Evolutionary conservation across 306 rosid species (phyloP), one percentile per base, ranked within the genome.

Genomic region (Rosa rugosa): DNA sequence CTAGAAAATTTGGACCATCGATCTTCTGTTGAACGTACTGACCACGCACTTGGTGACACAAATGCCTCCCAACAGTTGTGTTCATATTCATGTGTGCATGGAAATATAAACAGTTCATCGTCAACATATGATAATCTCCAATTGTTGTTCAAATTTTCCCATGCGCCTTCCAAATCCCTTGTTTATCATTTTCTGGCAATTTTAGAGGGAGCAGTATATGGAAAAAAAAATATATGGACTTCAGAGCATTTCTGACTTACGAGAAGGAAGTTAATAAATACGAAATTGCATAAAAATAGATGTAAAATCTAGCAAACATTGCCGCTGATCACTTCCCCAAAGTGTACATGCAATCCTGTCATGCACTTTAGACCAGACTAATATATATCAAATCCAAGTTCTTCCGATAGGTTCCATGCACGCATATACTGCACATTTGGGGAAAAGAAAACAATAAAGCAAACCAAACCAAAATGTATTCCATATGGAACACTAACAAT

Each of bases 261-360:
- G 68, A 77, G 11, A 50, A 49, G 31, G 50, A 47, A 11, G 34
- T 65, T 38, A 38, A 6, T 25, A 8, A 8, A 68, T 13, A 16
- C 63, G 45, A 79, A 71, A 65, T 11, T 11, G 16, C 0, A 10
- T 22, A 42, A 18, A 31, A 1, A 4, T 6, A 46, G 69, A 68
- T 2, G 72, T 42, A 31, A 68, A 20, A 9, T 63, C 38, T 56
- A 73, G 31, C 45, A 64, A 62, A 64, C n/a, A 75, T 85, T 94
- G 92, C 98, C 97, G 34, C 98, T 95, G 72, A 92, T 91, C 78
- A 92, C 96, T 90, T 89, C 93, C 67, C 99, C 90, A 82, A 94
- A 94, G 86, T 94, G 99, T 44, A 91, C 95, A 70, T 92, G 99
- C 87, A 95, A 85, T 86, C 99, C 90, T 80, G 90, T 85, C 97